Conservation (phyloP, 2,329 filamentous ascomycete genomes). For the Microdochium bolleyi region DNA sequence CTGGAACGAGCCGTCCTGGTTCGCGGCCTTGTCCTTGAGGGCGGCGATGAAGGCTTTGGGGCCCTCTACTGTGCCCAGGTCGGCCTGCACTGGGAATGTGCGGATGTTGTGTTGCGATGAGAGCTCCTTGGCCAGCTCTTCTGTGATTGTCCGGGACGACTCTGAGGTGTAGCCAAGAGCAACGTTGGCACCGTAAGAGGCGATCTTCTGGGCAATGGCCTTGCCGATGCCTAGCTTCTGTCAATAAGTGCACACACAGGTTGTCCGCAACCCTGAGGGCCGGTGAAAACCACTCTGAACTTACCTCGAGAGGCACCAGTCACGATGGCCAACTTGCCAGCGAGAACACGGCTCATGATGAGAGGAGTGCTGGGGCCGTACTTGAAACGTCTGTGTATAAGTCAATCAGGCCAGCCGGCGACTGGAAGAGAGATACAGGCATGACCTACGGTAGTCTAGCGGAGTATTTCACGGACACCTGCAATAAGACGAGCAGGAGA, state of each 20-base stretch:
- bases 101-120: constrained; percentile 47
- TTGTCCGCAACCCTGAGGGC: too few species aligned
- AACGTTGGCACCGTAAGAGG: constrained; percentile 61
- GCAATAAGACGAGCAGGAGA: too few species aligned
- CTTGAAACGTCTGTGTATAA: background rate
- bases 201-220: constrained; percentile 58
- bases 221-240: constrained; percentile 57
- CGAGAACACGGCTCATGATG: background rate
- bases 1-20: constrained; percentile 42
- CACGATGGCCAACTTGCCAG: constrained; percentile 67
- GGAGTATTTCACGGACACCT: too few species aligned
- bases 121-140: constrained; percentile 57
- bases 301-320: constrained; percentile 73
- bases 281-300: background rate
- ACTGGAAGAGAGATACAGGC: too few species aligned
- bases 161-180: constrained; percentile 60
- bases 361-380: background rate
- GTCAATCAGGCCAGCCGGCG: too few species aligned
- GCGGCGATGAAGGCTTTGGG: constrained; percentile 51
- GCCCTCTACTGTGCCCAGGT: constrained; percentile 56
- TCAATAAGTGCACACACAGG: constrained; percentile 2
- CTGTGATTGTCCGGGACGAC: constrained; percentile 31
- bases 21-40: constrained; percentile 48
- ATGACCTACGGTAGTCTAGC: too few species aligned
- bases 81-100: constrained; percentile 59